These are phyloP conservation scores for Ceratopteris richardii DNA, from an alignment of 75 land plant species.

Conservation along the genomic window DNA sequence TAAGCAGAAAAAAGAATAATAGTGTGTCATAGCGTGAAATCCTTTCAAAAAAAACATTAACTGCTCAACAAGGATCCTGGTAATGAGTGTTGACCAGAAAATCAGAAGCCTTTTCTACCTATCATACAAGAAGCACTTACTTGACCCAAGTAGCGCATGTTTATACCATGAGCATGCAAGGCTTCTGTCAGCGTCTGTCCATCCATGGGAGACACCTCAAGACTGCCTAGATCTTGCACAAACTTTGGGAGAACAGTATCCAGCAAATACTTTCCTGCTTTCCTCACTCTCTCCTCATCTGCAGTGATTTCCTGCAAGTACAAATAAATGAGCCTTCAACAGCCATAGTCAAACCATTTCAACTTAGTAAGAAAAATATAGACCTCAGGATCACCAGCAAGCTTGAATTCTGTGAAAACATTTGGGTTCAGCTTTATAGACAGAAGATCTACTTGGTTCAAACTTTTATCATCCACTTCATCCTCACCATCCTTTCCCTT, in stretches of 20 bases:
- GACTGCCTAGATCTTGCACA: conserved; percentile 72
- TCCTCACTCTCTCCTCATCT: conserved; percentile 79
- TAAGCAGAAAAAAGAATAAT: conserved; percentile 10
- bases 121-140: no score
- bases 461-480: conserved; percentile 8
- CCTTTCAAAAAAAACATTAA: neutral
- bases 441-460: conserved; percentile 15
- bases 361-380: neutral
- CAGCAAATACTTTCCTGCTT: conserved; percentile 54
- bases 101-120: no score
- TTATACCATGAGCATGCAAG: conserved; percentile 97
- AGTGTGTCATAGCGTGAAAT: neutral
- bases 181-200: conserved; percentile 98
- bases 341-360: neutral
- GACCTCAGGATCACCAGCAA: conserved; percentile 73
- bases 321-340: neutral
- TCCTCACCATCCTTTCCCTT: conserved; percentile 21
- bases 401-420: conserved; percentile 85
- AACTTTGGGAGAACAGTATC: conserved; percentile 82
- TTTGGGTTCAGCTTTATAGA: conserved; percentile 74
- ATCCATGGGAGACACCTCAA: conserved; percentile 99
- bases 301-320: conserved; percentile 63
- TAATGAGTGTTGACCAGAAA: neutral
- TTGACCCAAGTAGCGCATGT: conserved; percentile 88
- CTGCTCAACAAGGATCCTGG: neutral